phyloP scores from a whole-genome alignment of 495 filamentous ascomycete species.

The Paragyromitra xinjiangensis region DNA sequence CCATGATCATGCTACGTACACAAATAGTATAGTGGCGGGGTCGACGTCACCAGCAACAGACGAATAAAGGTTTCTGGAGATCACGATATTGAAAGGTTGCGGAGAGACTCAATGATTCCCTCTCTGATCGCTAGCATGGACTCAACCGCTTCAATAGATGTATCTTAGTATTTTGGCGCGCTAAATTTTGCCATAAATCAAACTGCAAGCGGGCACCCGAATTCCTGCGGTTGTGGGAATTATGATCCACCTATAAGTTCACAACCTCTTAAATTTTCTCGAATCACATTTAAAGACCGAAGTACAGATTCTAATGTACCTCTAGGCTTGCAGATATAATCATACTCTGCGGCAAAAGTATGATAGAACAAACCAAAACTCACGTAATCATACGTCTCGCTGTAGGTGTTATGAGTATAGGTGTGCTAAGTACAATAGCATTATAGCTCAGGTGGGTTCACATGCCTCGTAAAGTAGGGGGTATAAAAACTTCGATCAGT shows the following conservation, averaged over 20 bases:
- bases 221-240: neutral
- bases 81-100: neutral
- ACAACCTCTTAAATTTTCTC: neutral
- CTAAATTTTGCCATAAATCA: neutral
- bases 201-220: neutral
- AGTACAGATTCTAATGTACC: neutral
- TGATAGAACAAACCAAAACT: no score
- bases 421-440: no score
- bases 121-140: neutral
- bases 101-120: neutral
- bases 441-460: no score
- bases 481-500: neutral
- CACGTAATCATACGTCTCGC: no score
- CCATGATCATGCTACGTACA: neutral
- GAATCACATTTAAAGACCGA: neutral
- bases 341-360: no score
- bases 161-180: neutral
- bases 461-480: no score
- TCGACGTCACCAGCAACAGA: neutral
- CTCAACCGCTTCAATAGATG: neutral
- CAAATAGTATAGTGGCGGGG: neutral
- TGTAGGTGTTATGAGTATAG: no score
- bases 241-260: neutral
- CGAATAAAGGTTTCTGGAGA: neutral
- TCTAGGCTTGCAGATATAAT: no score